Evolutionary conservation across 2,329 filamentous ascomycete species (phyloP), one percentile per base, ranked within the genome.

Genomic region (Aspergillus sp.): DNA sequence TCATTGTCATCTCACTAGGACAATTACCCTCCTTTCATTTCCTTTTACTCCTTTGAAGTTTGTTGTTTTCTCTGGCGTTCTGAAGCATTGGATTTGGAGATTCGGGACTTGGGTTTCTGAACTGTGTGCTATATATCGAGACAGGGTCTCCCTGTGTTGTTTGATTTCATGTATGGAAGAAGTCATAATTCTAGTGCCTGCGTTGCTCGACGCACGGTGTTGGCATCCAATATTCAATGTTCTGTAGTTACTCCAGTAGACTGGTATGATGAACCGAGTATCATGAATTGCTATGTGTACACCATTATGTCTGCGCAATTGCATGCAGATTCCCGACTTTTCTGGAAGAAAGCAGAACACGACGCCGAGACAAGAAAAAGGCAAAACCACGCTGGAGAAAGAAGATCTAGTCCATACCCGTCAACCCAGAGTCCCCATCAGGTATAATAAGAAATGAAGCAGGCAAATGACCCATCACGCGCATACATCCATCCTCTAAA

Each of bases 21-120:
- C 38, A 45, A 43, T 51, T 25, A 47, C 31, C 49, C 45, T 50
- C 32, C 36, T 49, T 57, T 51, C 47, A 47, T 47, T 52, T 49
- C 31, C 40, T 21, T 54, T 48, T 50, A 14, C 50, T 54, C 43
- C 51, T 42, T 56, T 51, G 56, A 53, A 23, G 45, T 52, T 43
- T 53, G 51, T 52, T 50, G 44, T 58, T 60, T 58, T 50, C 58
- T 49, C 57, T 44, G 68, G 68, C 66, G 68, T 71, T 71, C 50
- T 66, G 60, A 64, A 65, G 66, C 66, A 69, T 68, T 62, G 58
- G 60, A 59, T 64, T 60, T 58, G 60, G 63, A 64, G 52, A 69
- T 67, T 50, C 50, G 65, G 67, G 57, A 56, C 61, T 61, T 60
- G 62, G 60, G 58, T 62, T 62, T 59, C 54, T 45, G 57, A 57